Conservation (phyloP, 768 basidiomycete genomes). For the Megacollybia marginata region DNA sequence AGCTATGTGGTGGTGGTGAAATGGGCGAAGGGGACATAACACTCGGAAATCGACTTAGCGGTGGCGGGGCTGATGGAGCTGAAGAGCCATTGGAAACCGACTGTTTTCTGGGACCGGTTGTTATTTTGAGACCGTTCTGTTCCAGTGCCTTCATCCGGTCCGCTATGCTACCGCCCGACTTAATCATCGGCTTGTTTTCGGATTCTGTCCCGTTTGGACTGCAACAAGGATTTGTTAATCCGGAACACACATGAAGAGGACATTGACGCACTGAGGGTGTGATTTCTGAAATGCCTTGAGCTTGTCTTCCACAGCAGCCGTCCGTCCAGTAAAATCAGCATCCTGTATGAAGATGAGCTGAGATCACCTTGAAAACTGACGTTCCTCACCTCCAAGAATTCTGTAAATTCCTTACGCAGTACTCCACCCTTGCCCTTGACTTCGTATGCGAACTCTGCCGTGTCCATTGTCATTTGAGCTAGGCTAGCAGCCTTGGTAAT, state of each 20-base stretch:
- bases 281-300: constrained; percentile 34
- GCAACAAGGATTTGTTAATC: background rate
- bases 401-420: constrained; percentile 54
- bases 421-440: constrained; percentile 42
- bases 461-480: constrained; percentile 50
- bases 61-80: background rate
- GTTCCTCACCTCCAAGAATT: constrained; percentile 55
- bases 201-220: background rate
- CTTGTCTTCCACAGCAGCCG: constrained; percentile 37
- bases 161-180: constrained; percentile 64
- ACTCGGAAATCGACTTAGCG: constrained; percentile 6
- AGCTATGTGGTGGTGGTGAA: constrained; percentile 16
- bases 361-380: constrained; percentile 3
- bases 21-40: constrained; percentile 22
- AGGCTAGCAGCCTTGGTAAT: constrained; percentile 58
- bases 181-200: constrained; percentile 32
- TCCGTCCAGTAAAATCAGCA: constrained; percentile 29
- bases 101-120: constrained; percentile 39
- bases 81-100: background rate
- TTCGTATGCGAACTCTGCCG: constrained; percentile 49
- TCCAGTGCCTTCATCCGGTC: constrained; percentile 75
- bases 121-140: constrained; percentile 60
- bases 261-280: constrained; percentile 19
- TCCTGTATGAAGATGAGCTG: constrained; percentile 17
- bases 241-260: background rate